Conservation (phyloP, 2,329 filamentous ascomycete species). For the Cytospora leucostoma region DNA sequence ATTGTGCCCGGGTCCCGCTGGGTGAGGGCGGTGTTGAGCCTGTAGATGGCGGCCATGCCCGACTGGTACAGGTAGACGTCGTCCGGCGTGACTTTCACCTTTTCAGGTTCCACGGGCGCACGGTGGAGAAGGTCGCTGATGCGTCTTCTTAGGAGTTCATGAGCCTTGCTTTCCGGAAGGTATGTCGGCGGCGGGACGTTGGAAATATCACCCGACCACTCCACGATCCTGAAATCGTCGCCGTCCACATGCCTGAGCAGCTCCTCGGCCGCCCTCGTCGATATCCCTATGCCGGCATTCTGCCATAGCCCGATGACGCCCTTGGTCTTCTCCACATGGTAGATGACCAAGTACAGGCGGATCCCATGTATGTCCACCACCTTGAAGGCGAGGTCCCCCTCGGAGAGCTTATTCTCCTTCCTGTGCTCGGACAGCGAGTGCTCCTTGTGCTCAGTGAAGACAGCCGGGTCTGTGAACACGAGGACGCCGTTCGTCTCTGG, state of each 20-base stretch:
- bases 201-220: constrained; percentile 30
- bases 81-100: constrained; percentile 33
- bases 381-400: constrained; percentile 40
- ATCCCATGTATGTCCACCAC: constrained; percentile 46
- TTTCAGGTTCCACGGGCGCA: constrained; percentile 38
- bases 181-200: constrained; percentile 40
- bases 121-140: constrained; percentile 46
- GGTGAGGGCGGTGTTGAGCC: constrained; percentile 42
- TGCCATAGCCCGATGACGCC: constrained; percentile 48
- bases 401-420: constrained; percentile 38
- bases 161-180: constrained; percentile 42
- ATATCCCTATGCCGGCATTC: constrained; percentile 49
- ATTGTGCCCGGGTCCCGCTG: constrained; percentile 39
- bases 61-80: constrained; percentile 57
- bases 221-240: constrained; percentile 37
- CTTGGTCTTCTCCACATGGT: constrained; percentile 39
- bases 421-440: constrained; percentile 41
- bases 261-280: constrained; percentile 47
- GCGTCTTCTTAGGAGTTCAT: constrained; percentile 42
- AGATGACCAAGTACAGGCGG: constrained; percentile 48
- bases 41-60: constrained; percentile 56
- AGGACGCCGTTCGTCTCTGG: constrained; percentile 33
- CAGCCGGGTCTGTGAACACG: constrained; percentile 35
- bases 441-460: constrained; percentile 32
- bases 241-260: constrained; percentile 43